These are phyloP conservation scores for Lepidopterella palustris DNA, from an alignment of 495 filamentous ascomycete genomes.

Conservation along the genomic window DNA sequence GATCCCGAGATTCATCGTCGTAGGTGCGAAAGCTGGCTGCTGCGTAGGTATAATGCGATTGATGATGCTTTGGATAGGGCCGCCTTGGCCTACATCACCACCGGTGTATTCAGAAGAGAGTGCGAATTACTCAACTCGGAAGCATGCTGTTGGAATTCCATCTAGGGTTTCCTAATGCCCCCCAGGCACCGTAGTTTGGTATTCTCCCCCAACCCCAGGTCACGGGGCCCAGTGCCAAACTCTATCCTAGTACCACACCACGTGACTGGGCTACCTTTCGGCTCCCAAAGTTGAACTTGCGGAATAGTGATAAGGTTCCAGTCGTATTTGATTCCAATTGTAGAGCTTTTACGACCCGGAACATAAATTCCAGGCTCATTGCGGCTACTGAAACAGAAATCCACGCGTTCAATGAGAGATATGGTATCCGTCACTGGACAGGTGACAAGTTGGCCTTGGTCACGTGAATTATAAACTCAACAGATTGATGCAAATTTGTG, in stretches of 20 bases:
- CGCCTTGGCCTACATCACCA: constrained; percentile 17
- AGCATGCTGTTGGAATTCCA: constrained; percentile 28
- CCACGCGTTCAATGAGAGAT: too few species aligned
- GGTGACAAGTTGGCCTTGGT: too few species aligned
- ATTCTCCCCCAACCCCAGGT: constrained; percentile 8
- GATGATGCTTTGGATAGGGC: constrained; percentile 34
- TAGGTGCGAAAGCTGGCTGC: constrained; percentile 31
- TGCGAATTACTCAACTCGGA: constrained; percentile 34
- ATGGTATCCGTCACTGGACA: too few species aligned
- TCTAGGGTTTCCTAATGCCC: constrained; percentile 5
- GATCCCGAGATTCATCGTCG: constrained; percentile 32
- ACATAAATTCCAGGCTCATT: constrained; percentile 20
- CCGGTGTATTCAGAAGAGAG: constrained; percentile 15
- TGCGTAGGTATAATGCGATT: constrained; percentile 34
- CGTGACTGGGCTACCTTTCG: constrained; percentile 16
- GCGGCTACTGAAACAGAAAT: too few species aligned
- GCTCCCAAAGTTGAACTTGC: constrained; percentile 16
- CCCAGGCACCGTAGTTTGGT: constrained; percentile 11
- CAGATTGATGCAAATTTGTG: too few species aligned
- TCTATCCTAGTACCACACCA: constrained; percentile 30
- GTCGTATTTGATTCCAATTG: constrained; percentile 22
- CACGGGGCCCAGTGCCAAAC: constrained; percentile 12
- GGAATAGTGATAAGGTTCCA: constrained; percentile 29
- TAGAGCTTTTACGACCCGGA: constrained; percentile 19
- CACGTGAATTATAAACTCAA: too few species aligned